Base-by-base conservation (phyloP, 305 asterid species). In the Galium porrigens region DNA sequence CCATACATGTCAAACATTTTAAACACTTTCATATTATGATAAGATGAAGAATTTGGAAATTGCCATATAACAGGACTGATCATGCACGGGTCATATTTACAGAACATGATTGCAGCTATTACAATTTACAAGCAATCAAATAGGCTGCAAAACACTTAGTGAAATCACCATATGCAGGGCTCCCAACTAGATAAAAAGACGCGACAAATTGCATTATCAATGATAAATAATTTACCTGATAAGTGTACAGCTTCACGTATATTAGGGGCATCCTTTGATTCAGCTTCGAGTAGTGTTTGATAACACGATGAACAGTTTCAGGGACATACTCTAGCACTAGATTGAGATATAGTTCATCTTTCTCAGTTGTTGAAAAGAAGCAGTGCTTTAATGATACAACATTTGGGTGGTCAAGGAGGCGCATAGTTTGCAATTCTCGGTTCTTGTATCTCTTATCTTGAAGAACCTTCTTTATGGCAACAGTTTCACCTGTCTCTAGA, bases 251-350 rank as follows among this genome's bases (percentile, higher is more conserved):
- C 88, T 87, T 89, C 81, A 89, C 97, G 71, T 84, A 86, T 70
- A 90, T 81, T 77, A 88, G 80, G 3, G 91, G 96, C 90, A 88
- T 88, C 82, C 96, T 81, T 80, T 88, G 97, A 82, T 81, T 90
- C 82, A 88, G 71, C 83, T 88, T 90, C 74, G 79, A 88, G 74
- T 88, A 84, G 76, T 90, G 97, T 78, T 83, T 90, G 81, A 86
- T 85, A 58, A 90, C 97, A 72, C 97, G 97, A 75, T 86, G 91
- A 75, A 88, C 87, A 71, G 96, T 88, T 81, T 90, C 97, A 39
- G 96, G 97, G 37, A 90, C 97, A 88, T 90, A 90, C 72, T 90
- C 97, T 64, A 90, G 96, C 41, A 90, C 97, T 84, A 90, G 81
- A 77, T 90, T 90, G 66, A 90, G 96, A 77, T 88, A 90, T 10